phyloP scores from a whole-genome alignment of 345 rosid species.

The Melaleuca alternifolia region DNA sequence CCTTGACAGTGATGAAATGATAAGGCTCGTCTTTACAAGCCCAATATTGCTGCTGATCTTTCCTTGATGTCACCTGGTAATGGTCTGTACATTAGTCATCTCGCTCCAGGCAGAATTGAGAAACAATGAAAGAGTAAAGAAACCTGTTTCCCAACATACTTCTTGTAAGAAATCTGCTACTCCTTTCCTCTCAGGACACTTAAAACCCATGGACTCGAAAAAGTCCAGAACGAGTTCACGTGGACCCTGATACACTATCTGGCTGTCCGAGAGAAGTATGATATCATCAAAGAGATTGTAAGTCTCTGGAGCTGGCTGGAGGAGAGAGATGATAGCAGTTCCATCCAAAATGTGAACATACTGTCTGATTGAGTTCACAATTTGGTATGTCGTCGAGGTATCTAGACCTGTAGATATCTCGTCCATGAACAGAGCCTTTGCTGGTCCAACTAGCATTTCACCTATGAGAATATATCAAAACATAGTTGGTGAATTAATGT shows the following conservation, averaged over 20 bases:
- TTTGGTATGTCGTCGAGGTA: slow-evolving; percentile 32
- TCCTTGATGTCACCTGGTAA: slow-evolving; percentile 31
- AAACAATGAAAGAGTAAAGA: neutral
- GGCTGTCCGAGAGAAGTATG: slow-evolving; percentile 13
- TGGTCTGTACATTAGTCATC: neutral
- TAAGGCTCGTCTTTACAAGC: slow-evolving; percentile 17
- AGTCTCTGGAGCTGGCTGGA: slow-evolving; percentile 40
- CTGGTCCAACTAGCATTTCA: slow-evolving; percentile 36
- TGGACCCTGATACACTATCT: slow-evolving; percentile 17
- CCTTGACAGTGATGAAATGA: slow-evolving; percentile 17
- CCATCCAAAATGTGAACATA: slow-evolving; percentile 17
- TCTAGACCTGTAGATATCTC: slow-evolving; percentile 38
- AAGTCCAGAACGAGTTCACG: slow-evolving; percentile 11
- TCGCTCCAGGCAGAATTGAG: neutral
- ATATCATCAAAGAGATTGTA: slow-evolving; percentile 16
- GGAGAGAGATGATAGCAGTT: slow-evolving; percentile 31
- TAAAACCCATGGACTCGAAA: slow-evolving; percentile 12
- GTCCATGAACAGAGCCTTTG: slow-evolving; percentile 30
- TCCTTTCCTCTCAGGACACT: slow-evolving; percentile 13
- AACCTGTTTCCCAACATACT: neutral
- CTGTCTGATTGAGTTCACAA: slow-evolving; percentile 26
- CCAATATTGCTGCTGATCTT: slow-evolving; percentile 36
- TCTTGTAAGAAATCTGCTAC: slow-evolving; percentile 22
- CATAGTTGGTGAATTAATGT: neutral
- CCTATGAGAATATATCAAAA: slow-evolving; percentile 1